Conservation (phyloP, 306 rosid species). For the Styphnolobium japonicum region DNA sequence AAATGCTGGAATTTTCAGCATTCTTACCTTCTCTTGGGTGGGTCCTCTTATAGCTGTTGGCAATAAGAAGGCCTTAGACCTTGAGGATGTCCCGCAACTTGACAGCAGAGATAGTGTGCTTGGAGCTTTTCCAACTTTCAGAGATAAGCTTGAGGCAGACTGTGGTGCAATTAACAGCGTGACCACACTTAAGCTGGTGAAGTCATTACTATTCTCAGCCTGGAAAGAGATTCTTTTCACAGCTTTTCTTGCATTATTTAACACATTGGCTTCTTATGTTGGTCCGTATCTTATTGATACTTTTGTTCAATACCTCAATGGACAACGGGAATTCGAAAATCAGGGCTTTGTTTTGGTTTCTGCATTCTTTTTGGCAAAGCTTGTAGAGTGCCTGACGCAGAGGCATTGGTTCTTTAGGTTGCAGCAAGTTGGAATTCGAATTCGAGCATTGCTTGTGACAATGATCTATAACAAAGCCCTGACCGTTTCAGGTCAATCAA, state of each 20-base stretch:
- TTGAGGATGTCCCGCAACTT: constrained; percentile 55
- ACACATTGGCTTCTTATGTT: constrained; percentile 49
- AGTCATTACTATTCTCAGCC: constrained; percentile 25
- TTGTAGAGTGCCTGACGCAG: constrained; percentile 39
- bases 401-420: constrained; percentile 45
- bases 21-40: constrained; percentile 48
- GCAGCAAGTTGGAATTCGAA: constrained; percentile 43
- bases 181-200: constrained; percentile 43
- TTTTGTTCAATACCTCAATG: constrained; percentile 49
- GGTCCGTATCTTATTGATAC: constrained; percentile 53
- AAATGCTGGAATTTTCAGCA: constrained; percentile 53
- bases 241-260: constrained; percentile 12
- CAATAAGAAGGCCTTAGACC: constrained; percentile 39
- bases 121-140: constrained; percentile 35
- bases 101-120: constrained; percentile 36
- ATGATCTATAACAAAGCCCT: constrained; percentile 39
- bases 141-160: constrained; percentile 36
- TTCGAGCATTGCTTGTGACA: constrained; percentile 35
- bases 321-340: constrained; percentile 27
- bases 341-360: constrained; percentile 45
- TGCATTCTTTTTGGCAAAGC: constrained; percentile 42
- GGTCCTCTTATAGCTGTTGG: constrained; percentile 49
- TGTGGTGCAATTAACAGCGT: constrained; percentile 35
- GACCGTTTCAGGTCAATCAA: constrained; percentile 44
- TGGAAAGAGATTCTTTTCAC: constrained; percentile 48